phyloP scores from a whole-genome alignment of 2,329 filamentous ascomycete species.

The Aspergillus sp. region DNA sequence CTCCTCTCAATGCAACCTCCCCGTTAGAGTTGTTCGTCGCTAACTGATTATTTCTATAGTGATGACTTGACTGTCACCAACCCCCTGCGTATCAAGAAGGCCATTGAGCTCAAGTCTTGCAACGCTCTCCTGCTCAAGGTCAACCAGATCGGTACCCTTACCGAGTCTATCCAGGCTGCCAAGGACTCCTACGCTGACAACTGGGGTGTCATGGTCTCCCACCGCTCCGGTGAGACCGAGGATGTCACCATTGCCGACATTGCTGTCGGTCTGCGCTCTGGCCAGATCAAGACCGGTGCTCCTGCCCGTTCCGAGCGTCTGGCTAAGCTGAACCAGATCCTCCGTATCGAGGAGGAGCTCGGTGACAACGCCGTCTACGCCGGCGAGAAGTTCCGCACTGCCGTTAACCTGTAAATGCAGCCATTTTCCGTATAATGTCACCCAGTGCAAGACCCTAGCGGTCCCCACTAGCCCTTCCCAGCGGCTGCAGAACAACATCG shows the following conservation, averaged over 20 bases:
- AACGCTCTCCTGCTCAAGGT: slow-evolving; percentile 98
- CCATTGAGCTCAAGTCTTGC: slow-evolving; percentile 97
- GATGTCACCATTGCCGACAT: slow-evolving; percentile 99
- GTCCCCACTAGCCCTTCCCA: not conserved
- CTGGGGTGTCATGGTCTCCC: slow-evolving; percentile 99
- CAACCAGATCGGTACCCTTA: slow-evolving; percentile 99
- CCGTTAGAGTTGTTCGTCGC: not conserved
- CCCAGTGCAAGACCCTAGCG: not conserved
- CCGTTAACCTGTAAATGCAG: slow-evolving; percentile 76
- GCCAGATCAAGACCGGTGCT: slow-evolving; percentile 99
- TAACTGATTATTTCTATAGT: slow-evolving; percentile 42
- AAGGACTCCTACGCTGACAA: slow-evolving; percentile 95
- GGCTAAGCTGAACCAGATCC: slow-evolving; percentile 99
- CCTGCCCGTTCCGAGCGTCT: slow-evolving; percentile 96
- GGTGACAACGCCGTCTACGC: slow-evolving; percentile 89
- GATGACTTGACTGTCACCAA: slow-evolving; percentile 99
- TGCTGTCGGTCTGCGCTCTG: slow-evolving; percentile 90
- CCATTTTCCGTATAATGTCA: slow-evolving; percentile 3
- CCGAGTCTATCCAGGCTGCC: slow-evolving; percentile 97
- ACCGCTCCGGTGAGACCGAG: slow-evolving; percentile 98
- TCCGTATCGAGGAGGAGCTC: slow-evolving; percentile 99
- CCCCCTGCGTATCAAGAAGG: slow-evolving; percentile 98
- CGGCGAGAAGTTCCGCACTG: slow-evolving; percentile 85
- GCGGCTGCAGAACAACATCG: slow-evolving; percentile 1
- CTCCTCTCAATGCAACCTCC: not conserved